Conservation (phyloP, 805 yeast genomes). For the Blastobotrys mokoenaii region DNA sequence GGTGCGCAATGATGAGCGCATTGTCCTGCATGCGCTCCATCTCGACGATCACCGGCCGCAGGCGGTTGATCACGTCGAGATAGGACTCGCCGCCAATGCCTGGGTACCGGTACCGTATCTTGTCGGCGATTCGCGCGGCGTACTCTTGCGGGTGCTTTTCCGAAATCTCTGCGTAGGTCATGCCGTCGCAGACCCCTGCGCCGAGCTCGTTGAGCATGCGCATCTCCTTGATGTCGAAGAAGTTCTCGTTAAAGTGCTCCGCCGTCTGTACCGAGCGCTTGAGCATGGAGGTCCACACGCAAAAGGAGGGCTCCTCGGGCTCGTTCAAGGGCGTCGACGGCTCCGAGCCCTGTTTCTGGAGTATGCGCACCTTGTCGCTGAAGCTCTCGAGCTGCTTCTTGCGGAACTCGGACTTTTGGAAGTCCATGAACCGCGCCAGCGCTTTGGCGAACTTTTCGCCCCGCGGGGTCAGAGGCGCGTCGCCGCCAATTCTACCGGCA, state of each 20-base stretch:
- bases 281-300: slow-evolving; percentile 91
- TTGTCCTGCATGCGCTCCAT: slow-evolving; percentile 88
- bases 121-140: slow-evolving; percentile 63
- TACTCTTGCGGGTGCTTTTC: slow-evolving; percentile 67
- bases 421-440: slow-evolving; percentile 62
- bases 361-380: slow-evolving; percentile 37
- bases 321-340: slow-evolving; percentile 29
- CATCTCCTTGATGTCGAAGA: slow-evolving; percentile 76
- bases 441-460: slow-evolving; percentile 71
- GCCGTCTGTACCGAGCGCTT: slow-evolving; percentile 73
- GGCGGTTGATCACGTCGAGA: slow-evolving; percentile 82
- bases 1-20: slow-evolving; percentile 71
- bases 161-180: slow-evolving; percentile 86
- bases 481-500: slow-evolving; percentile 85
- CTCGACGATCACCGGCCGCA: slow-evolving; percentile 85
- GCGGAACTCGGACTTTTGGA: slow-evolving; percentile 63
- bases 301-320: slow-evolving; percentile 65
- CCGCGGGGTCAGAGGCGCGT: slow-evolving; percentile 68
- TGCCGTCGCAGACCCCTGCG: slow-evolving; percentile 86
- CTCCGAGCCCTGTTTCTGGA: slow-evolving; percentile 26
- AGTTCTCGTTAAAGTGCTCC: slow-evolving; percentile 60
- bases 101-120: slow-evolving; percentile 83
- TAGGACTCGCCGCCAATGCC: slow-evolving; percentile 97
- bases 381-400: slow-evolving; percentile 49
- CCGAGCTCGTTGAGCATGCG: slow-evolving; percentile 90